Conservation (phyloP, 129 eudicot species). For the Tagetes patula region DNA sequence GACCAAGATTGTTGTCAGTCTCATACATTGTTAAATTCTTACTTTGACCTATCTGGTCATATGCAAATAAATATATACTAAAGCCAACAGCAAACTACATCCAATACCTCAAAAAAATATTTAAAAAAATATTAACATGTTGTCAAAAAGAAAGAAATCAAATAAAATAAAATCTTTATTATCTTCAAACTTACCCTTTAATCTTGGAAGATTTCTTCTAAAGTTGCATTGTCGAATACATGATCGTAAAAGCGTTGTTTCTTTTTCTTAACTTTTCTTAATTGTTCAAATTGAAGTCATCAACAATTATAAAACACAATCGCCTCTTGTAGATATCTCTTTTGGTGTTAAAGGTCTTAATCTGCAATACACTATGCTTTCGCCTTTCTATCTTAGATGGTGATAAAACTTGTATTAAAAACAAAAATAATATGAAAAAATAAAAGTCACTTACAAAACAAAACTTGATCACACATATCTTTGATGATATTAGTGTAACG, state of each 20-base stretch:
- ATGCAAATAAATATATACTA: too few relatives aligned
- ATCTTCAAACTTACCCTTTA: constrained; percentile 55
- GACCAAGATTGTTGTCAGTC: too few relatives aligned
- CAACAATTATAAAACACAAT: constrained; percentile 51
- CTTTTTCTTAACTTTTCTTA: constrained; percentile 72
- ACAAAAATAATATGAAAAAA: neutral
- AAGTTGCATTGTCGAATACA: constrained; percentile 73
- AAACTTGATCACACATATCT: too few relatives aligned
- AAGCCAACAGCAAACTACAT: too few relatives aligned
- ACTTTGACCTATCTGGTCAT: too few relatives aligned
- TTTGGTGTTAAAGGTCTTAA: constrained; percentile 80
- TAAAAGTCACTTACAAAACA: too few relatives aligned
- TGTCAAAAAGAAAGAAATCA: too few relatives aligned
- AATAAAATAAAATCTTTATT: neutral
- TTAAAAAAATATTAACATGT: too few relatives aligned
- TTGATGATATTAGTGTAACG: too few relatives aligned
- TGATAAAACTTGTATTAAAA: constrained; percentile 6
- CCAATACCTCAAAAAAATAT: constrained; percentile 68
- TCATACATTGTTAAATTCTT: too few relatives aligned
- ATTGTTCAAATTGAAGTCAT: constrained; percentile 88
- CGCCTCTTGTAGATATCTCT: too few relatives aligned
- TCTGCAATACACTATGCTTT: constrained; percentile 83
- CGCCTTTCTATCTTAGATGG: constrained; percentile 78
- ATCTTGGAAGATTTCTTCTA: constrained; percentile 83
- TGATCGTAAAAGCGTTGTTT: constrained; percentile 86